Base-by-base conservation (phyloP, 192 early-diverging fungal species). In the Coemansia sp. region DNA sequence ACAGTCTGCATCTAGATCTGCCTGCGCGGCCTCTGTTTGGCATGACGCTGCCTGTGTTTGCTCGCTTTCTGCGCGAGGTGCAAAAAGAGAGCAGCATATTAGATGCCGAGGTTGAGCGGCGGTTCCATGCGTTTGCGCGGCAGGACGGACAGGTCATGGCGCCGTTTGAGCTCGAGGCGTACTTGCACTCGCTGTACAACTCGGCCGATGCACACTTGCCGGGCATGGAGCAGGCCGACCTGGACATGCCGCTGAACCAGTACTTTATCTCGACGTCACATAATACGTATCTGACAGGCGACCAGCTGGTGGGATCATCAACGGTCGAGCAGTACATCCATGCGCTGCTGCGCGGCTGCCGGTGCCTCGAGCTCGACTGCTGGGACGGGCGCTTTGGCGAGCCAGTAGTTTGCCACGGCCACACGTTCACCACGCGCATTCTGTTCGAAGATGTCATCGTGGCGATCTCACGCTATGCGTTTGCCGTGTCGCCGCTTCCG, bases 291-390 rank as follows among this genome's bases (percentile, higher is more conserved):
- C 84, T 97, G 15, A 68, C 89, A 1, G 87, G 92, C 9, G 87
- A 95, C 60, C 95, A 97, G 77, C 66, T 97, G 4, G 83, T 87
- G 2, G 87, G 93, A 2, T 78, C 87, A 28, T 85, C 88, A 11
- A 90, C 90, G 2, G 89, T 95, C 2, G 94, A 95, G 66, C 88
- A 88, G 6, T 97, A 97, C 65, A 90, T 95, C 44, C 81, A 92
- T 19, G 92, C 91, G 11, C 74, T 97, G 49, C 89, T 91, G 66
- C 75, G 85, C 10, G 95, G 95, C 10, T 95, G 93, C 64, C 85
- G 92, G 23, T 95, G 94, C 73, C 82, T 96, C n/a, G 94, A 95
- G 75, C 47, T 95, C 49, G 95, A 97, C 73, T 92, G 91, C 64
- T 96, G 91, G 86, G 93, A 97, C 78, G 92, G 94, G 0, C 72